A percentile compares a stretch with the other conserved stretches of the same genome.
Conservation (phyloP, 129 eudicot genomes). For the Logfia minima region DNA sequence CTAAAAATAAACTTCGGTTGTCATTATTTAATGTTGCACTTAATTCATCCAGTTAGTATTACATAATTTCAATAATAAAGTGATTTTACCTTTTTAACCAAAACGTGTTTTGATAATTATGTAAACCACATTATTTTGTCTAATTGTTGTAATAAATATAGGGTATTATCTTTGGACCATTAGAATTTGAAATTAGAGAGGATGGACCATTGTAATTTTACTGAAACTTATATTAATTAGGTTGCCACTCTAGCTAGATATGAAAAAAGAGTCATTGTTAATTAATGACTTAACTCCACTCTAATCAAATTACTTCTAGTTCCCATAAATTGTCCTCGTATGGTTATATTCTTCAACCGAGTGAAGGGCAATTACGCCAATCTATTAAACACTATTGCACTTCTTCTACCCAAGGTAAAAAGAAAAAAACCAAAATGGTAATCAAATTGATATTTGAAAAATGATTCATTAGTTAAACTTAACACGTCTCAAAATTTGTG, state of each 20-base stretch:
- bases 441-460: too few relatives aligned
- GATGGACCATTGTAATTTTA: conserved; percentile 15
- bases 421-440: too few relatives aligned
- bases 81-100: not conserved
- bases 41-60: too few relatives aligned
- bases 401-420: too few relatives aligned
- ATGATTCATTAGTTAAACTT: too few relatives aligned
- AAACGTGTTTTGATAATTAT: not conserved
- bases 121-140: conserved; percentile 28
- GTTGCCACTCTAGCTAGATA: conserved; percentile 4
- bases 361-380: too few relatives aligned
- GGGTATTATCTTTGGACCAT: conserved; percentile 11
- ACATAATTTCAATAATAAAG: not conserved
- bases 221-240: not conserved
- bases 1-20: too few relatives aligned
- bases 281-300: not conserved
- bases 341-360: too few relatives aligned
- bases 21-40: too few relatives aligned
- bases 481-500: too few relatives aligned
- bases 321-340: not conserved
- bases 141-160: not conserved
- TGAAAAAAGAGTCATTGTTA: not conserved
- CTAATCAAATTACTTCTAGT: conserved; percentile 4
- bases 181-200: conserved; percentile 6
- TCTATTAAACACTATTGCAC: too few relatives aligned